Percentiles rank a stretch among this genome's conserved stretches.
phyloP scores from a whole-genome alignment of 176 grass and related monocot genomes.

The Oropetium thomaeum region DNA sequence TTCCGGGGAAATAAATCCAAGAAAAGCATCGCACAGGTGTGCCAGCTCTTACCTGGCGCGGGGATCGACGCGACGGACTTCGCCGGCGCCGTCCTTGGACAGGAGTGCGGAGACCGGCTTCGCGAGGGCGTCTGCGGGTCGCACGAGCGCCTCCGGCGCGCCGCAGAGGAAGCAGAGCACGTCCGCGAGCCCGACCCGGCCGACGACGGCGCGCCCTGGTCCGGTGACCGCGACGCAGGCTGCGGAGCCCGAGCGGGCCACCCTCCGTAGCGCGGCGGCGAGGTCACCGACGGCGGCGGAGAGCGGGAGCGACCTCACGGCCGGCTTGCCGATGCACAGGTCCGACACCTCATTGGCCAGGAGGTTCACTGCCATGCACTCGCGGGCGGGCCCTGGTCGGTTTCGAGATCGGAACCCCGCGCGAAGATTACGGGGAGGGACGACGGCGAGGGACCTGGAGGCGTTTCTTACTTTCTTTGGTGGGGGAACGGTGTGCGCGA shows the following conservation, averaged over 20 bases:
- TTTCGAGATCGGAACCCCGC: slow-evolving; percentile 52
- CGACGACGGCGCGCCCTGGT: slow-evolving; percentile 29
- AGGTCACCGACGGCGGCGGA: slow-evolving; percentile 67
- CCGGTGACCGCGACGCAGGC: slow-evolving; percentile 30
- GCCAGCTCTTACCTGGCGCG: slow-evolving; percentile 37
- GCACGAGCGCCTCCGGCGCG: slow-evolving; percentile 34
- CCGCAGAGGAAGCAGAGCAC: slow-evolving; percentile 74
- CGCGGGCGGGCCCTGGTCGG: slow-evolving; percentile 37
- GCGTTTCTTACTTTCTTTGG: slow-evolving; percentile 16
- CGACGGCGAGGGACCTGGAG: neutral
- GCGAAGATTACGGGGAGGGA: neutral
- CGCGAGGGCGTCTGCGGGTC: slow-evolving; percentile 39
- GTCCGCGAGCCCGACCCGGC: slow-evolving; percentile 56
- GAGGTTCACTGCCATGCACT: slow-evolving; percentile 86
- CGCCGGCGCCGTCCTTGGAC: slow-evolving; percentile 44
- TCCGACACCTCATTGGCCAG: slow-evolving; percentile 80
- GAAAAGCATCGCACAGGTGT: neutral
- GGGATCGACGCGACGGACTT: slow-evolving; percentile 53
- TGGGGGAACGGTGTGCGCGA: neutral
- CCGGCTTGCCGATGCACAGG: slow-evolving; percentile 97
- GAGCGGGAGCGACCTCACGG: slow-evolving; percentile 66
- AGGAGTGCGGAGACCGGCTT: slow-evolving; percentile 54
- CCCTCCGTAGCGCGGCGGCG: slow-evolving; percentile 51
- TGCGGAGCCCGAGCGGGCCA: slow-evolving; percentile 26
- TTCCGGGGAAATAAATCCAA: neutral